Percentiles rank a stretch among this genome's conserved stretches.
phyloP scores from a whole-genome alignment of 1,284 basidiomycete genomes.

The Leccinum solheimii region DNA sequence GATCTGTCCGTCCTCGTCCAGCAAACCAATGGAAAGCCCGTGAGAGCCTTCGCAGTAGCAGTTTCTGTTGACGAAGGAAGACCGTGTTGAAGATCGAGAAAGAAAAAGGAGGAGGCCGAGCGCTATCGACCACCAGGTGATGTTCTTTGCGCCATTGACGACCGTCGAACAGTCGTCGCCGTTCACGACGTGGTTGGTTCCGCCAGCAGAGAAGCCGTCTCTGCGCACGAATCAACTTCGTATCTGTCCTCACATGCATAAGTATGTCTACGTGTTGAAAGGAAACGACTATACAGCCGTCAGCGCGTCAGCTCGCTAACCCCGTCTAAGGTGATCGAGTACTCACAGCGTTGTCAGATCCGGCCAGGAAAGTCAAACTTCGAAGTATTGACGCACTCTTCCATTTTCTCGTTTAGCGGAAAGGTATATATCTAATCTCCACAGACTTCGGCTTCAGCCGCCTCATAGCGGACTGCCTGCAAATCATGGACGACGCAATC shows the following conservation, averaged over 20 bases:
- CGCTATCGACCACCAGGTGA: conserved; percentile 47
- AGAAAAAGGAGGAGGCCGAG: background rate
- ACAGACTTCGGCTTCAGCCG: conserved; percentile 26
- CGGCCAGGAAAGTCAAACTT: conserved; percentile 39
- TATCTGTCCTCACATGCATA: background rate
- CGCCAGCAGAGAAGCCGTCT: conserved; percentile 39
- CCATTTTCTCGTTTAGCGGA: conserved; percentile 36
- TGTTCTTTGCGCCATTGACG: conserved; percentile 55
- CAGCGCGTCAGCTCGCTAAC: background rate
- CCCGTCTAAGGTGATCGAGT: background rate
- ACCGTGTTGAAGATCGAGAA: background rate
- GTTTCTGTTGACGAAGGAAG: conserved; percentile 36
- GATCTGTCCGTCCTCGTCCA: conserved; percentile 51
- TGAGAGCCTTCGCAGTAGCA: conserved; percentile 59
- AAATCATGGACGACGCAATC: conserved; percentile 54
- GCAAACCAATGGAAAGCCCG: conserved; percentile 61
- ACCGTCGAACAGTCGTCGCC: conserved; percentile 66
- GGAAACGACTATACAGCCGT: conserved; percentile 49
- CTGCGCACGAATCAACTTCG: background rate
- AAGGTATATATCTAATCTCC: conserved; percentile 48
- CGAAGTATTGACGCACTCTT: background rate
- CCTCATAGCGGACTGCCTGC: conserved; percentile 43
- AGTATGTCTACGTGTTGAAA: conserved; percentile 55
- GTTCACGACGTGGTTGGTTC: conserved; percentile 54
- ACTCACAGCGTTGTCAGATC: conserved; percentile 39